phyloP scores from a whole-genome alignment of 441 rosid genomes.

The Euphorbia celastroides region DNA sequence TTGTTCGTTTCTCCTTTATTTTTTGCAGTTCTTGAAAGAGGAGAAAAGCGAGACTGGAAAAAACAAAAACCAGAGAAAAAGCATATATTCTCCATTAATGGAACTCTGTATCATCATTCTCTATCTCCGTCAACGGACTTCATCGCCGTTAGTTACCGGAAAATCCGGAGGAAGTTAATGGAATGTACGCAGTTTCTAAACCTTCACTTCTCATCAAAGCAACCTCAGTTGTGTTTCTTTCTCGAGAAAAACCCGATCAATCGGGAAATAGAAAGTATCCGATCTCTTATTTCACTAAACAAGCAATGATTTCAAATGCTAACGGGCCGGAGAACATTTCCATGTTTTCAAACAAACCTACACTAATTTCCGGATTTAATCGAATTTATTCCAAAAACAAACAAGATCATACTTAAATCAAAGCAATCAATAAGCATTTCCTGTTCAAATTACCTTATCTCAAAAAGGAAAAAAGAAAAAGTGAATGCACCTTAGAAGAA shows the following conservation, averaged over 20 bases:
- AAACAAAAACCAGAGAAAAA: conserved; percentile 1
- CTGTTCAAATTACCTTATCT: neutral
- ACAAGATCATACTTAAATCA: neutral
- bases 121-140: neutral
- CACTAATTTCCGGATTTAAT: neutral
- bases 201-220: neutral
- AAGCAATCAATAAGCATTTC: neutral
- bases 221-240: neutral
- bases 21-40: neutral
- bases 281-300: neutral
- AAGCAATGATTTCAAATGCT: neutral
- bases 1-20: neutral
- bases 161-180: conserved; percentile 12
- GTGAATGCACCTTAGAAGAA: conserved; percentile 6
- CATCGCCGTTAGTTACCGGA: conserved; percentile 15
- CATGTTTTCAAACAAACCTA: too few species aligned
- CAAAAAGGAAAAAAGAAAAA: neutral
- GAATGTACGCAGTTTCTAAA: conserved; percentile 1
- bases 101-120: neutral
- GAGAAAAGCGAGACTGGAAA: neutral
- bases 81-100: conserved; percentile 5
- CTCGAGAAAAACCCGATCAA: conserved; percentile 1
- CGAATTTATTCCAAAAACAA: neutral
- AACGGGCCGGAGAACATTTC: neutral
- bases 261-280: neutral